phyloP scores from a whole-genome alignment of 2,329 filamentous ascomycete species.

The Xylariaceae sp. region DNA sequence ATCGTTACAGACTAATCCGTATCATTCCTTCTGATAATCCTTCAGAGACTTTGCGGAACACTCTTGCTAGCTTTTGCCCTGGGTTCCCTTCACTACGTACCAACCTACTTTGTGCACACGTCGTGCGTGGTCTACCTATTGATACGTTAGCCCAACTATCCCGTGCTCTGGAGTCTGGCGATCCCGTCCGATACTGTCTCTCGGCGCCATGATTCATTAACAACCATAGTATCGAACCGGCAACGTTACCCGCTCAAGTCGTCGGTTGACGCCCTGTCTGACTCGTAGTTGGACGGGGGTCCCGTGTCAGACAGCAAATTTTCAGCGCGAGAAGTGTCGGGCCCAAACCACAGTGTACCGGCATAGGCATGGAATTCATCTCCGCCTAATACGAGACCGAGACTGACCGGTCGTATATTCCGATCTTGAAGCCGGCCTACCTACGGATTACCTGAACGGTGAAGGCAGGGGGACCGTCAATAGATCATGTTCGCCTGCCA shows the following conservation, averaged over 20 bases:
- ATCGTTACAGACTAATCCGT: neutral
- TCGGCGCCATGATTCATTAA: neutral
- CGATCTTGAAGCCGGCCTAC: neutral
- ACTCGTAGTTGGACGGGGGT: slow-evolving; percentile 5
- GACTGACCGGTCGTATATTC: slow-evolving; percentile 11
- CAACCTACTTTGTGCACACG: neutral
- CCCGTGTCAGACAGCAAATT: neutral
- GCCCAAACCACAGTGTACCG: neutral
- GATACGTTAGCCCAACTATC: neutral
- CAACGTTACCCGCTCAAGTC: slow-evolving; percentile 5
- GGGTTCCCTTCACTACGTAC: neutral
- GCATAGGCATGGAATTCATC: slow-evolving; percentile 1
- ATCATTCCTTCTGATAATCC: neutral
- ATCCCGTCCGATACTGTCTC: neutral
- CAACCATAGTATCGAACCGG: neutral
- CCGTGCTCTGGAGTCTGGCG: neutral
- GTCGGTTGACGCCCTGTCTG: neutral
- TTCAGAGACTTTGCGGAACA: neutral
- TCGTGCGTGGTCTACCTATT: neutral
- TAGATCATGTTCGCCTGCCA: neutral
- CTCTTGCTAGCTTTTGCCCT: neutral
- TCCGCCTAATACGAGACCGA: slow-evolving; percentile 8
- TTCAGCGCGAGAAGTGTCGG: slow-evolving; percentile 4
- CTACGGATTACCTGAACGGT: neutral
- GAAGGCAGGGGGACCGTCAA: neutral